Evolutionary conservation across 2,329 filamentous ascomycete species (phyloP).

Genomic region (Talaromyces verruculosus): DNA sequence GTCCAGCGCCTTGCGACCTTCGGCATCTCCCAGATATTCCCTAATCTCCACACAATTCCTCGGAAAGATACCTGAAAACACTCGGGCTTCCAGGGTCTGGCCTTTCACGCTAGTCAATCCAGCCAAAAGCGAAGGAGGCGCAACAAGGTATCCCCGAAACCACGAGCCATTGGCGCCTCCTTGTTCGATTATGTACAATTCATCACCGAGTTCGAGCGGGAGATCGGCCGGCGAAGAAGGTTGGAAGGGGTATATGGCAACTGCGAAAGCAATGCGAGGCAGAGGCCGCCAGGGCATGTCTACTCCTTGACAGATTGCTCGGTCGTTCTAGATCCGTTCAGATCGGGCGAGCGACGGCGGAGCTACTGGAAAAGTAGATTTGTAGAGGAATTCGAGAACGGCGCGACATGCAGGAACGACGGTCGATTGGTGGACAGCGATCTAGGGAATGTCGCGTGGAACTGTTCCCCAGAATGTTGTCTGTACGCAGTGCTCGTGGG

Average conservation of each 20-base stretch:
- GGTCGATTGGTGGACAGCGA: constrained; percentile 13
- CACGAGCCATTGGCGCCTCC: constrained; percentile 80
- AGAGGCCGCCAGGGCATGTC: constrained; percentile 95
- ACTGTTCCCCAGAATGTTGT: not conserved
- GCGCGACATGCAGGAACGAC: constrained; percentile 20
- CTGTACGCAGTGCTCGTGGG: not conserved
- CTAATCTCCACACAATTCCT: constrained; percentile 91
- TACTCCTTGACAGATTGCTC: constrained; percentile 25
- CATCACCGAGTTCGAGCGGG: constrained; percentile 95
- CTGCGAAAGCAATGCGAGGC: constrained; percentile 94
- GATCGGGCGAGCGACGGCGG: constrained; percentile 9
- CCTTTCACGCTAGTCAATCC: constrained; percentile 88
- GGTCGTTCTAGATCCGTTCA: constrained; percentile 12
- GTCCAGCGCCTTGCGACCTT: constrained; percentile 40
- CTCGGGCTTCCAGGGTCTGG: constrained; percentile 88
- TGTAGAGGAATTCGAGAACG: constrained; percentile 3
- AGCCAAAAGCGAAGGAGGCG: constrained; percentile 86
- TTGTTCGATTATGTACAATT: constrained; percentile 98
- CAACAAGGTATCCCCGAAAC: constrained; percentile 93
- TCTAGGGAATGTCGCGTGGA: constrained; percentile 20
- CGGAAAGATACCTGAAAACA: constrained; percentile 98
- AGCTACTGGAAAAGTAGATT: not conserved
- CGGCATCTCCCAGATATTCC: constrained; percentile 79
- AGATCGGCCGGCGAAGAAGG: constrained; percentile 85
- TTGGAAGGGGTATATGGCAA: constrained; percentile 91